Percentiles rank a stretch among this genome's conserved stretches.
phyloP scores from a whole-genome alignment of 768 basidiomycete genomes.

The Suillus discolor region DNA sequence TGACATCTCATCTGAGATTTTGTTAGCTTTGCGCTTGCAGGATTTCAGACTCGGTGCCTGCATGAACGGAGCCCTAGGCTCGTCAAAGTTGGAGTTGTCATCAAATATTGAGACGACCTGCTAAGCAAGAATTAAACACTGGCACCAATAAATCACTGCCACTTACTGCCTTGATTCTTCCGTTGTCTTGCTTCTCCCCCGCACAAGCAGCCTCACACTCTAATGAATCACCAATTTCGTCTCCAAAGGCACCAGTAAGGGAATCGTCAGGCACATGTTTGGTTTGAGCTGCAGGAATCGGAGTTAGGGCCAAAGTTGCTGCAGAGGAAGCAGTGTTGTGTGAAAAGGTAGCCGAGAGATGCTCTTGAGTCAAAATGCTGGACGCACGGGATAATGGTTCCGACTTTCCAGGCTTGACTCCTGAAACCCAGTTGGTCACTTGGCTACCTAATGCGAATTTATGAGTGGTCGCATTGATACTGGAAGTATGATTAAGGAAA shows the following conservation, averaged over 20 bases:
- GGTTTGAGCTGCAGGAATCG: neutral
- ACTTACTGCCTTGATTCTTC: neutral
- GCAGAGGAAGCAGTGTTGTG: neutral
- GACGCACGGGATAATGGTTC: neutral
- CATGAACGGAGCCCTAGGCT: too few relatives aligned
- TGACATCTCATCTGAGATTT: too few relatives aligned
- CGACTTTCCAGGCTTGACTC: neutral
- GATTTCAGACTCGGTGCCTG: too few relatives aligned
- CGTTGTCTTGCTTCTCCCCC: neutral
- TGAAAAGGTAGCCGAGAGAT: neutral
- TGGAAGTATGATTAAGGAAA: constrained; percentile 9
- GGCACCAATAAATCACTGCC: neutral
- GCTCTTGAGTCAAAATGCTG: neutral
- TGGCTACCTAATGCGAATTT: neutral
- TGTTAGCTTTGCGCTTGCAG: too few relatives aligned
- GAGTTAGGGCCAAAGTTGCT: neutral
- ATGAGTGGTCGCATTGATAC: neutral
- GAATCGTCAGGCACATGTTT: too few relatives aligned
- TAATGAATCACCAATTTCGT: neutral
- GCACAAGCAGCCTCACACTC: neutral
- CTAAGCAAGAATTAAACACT: too few relatives aligned
- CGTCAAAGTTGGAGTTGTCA: too few relatives aligned
- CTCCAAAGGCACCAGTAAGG: too few relatives aligned
- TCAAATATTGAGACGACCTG: too few relatives aligned
- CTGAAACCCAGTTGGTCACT: neutral